A percentile compares a stretch with the other conserved stretches of the same genome.
These are phyloP conservation scores for Neltuma alba DNA, from an alignment of 306 rosid species.

Conservation along the genomic window DNA sequence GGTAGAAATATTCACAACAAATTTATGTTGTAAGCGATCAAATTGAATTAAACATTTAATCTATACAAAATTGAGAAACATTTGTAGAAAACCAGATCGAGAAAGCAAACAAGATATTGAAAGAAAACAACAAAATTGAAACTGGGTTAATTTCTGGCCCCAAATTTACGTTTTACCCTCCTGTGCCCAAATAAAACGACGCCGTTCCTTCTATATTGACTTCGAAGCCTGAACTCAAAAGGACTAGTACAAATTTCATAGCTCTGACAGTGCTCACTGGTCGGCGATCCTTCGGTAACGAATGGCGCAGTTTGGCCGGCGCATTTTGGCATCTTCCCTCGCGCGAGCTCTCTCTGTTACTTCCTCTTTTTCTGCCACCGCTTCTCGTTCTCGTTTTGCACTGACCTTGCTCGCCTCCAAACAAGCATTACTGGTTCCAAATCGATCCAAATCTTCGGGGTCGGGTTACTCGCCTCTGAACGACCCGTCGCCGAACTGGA, in stretches of 20 bases:
- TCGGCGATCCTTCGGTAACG: neutral
- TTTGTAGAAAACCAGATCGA: neutral
- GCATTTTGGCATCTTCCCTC: conserved; percentile 54
- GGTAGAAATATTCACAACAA: too few relatives aligned
- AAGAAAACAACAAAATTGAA: too few relatives aligned
- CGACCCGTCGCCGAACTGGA: conserved; percentile 93
- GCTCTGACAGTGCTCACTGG: neutral
- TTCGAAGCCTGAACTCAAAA: neutral
- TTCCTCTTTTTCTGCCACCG: conserved; percentile 27
- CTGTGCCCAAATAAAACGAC: too few relatives aligned
- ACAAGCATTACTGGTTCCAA: conserved; percentile 37
- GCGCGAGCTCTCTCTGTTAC: conserved; percentile 43
- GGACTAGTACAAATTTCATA: neutral
- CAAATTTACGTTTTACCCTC: too few relatives aligned
- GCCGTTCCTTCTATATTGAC: neutral
- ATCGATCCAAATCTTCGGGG: conserved; percentile 64
- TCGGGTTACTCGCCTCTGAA: conserved; percentile 89
- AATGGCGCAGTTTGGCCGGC: conserved; percentile 76
- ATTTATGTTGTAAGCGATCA: neutral
- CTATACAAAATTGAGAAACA: neutral
- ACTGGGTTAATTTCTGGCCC: too few relatives aligned
- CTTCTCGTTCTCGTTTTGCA: conserved; percentile 47
- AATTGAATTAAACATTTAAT: too few relatives aligned
- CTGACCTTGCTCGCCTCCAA: conserved; percentile 44
- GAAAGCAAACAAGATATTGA: too few relatives aligned